Evolutionary conservation across 2,329 filamentous ascomycete genomes (phyloP).

Genomic region (Apiospora aurea): DNA sequence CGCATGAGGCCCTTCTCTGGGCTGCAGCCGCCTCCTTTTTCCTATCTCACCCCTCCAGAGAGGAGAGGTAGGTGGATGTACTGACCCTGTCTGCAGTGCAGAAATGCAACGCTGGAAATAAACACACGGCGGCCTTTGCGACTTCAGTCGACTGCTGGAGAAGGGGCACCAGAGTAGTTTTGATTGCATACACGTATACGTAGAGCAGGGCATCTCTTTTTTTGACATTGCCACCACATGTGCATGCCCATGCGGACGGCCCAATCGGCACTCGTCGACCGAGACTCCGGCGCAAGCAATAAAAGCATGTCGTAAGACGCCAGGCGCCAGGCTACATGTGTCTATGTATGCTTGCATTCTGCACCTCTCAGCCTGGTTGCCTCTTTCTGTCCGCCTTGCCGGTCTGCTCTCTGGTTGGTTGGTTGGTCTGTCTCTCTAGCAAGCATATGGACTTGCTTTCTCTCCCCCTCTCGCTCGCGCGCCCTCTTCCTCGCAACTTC

Average conservation of each 20-base stretch:
- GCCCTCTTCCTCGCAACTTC: not conserved
- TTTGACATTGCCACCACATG: constrained; percentile 8
- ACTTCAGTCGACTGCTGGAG: not conserved
- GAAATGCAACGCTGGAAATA: not conserved
- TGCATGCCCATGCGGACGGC: not conserved
- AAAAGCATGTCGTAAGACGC: not conserved
- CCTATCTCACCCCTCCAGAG: not conserved
- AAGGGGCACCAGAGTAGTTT: not conserved
- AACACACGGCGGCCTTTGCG: not conserved
- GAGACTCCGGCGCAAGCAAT: constrained; percentile 17
- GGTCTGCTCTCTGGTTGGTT: not conserved
- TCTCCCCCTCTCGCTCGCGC: not conserved
- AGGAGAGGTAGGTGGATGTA: not conserved
- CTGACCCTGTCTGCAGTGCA: not conserved
- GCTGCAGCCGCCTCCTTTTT: not conserved
- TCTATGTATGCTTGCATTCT: not conserved
- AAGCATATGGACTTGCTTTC: not conserved
- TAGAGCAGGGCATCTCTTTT: not conserved
- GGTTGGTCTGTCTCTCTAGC: not conserved
- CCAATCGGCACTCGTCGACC: not conserved
- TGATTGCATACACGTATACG: not conserved
- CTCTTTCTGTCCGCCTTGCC: constrained; percentile 23
- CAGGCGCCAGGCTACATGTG: not conserved
- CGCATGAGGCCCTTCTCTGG: not conserved
- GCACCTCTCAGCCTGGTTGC: constrained; percentile 21